Conservation (phyloP, 1,139 yeast genomes). For the Blastobotrys malaysiensis region DNA sequence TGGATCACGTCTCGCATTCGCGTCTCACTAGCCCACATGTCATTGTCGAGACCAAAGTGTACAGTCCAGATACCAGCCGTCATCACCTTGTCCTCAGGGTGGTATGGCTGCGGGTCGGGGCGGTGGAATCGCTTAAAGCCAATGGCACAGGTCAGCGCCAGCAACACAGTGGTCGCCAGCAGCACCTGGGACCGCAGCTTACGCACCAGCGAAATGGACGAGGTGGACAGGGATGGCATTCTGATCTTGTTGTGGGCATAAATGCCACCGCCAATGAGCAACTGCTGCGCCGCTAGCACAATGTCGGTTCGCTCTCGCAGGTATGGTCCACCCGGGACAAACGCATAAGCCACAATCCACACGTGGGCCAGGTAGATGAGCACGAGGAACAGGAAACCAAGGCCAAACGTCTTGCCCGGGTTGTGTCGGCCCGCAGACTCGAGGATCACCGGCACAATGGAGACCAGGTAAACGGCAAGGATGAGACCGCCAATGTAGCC, state of each 20-base stretch:
- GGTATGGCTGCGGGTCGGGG: conserved; percentile 62
- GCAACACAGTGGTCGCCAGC: conserved; percentile 25
- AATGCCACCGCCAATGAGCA: conserved; percentile 37
- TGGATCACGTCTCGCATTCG: conserved; percentile 78
- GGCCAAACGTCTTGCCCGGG: conserved; percentile 53
- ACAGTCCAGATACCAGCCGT: conserved; percentile 98
- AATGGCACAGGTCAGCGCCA: conserved; percentile 36
- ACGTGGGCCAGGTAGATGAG: conserved; percentile 73
- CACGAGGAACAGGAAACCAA: conserved; percentile 50
- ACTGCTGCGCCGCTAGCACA: conserved; percentile 52
- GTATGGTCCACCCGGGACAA: conserved; percentile 89
- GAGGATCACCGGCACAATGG: conserved; percentile 60
- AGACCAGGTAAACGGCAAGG: conserved; percentile 57
- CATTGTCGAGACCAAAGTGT: conserved; percentile 94
- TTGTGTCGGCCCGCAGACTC: conserved; percentile 52
- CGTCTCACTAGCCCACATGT: conserved; percentile 95
- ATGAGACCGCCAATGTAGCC: conserved; percentile 75
- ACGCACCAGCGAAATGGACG: conserved; percentile 19
- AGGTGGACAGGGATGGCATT: conserved; percentile 17
- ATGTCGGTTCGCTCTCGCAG: conserved; percentile 85
- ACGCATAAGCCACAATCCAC: conserved; percentile 97
- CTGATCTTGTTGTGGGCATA: conserved; percentile 24
- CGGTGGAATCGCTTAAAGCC: conserved; percentile 58
- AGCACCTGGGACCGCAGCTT: conserved; percentile 28
- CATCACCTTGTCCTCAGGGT: conserved; percentile 66